Base-by-base conservation (phyloP, 2,329 filamentous ascomycete species). In the Colletotrichum chlorophyti region DNA sequence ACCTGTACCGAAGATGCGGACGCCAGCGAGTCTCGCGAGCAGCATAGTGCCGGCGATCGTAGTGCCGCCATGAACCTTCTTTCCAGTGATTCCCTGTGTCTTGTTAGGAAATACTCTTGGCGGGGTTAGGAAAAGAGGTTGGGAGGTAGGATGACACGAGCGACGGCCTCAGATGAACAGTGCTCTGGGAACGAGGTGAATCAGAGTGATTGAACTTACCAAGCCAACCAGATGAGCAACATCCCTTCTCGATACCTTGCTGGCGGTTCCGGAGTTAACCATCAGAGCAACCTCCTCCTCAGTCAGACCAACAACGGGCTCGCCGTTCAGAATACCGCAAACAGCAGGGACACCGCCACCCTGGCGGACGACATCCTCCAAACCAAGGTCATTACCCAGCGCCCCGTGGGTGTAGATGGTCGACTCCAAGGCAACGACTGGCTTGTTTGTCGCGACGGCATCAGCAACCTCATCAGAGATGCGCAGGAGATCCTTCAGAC, bases 351-450 rank as follows among this genome's bases (percentile, higher is more conserved):
- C 83, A 14, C 83, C 92, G 34, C 95, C 95, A 73, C 93, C 84
- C 35, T 82, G 79, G 41, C 95, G 89, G 46, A 98, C 90, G 35
- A 96, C 82, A 11, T 88, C 86, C 69, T 97, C 91, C 59, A 98
- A 84, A 42, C 89, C 83, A 17, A 85, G 76, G 41, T 83, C 81
- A 29, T 86, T 84, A n/a, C 91, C 91, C 12, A 99, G 80, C 19
- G 90, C 87, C 35, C 93, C 93, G 75, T 99, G 95, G 1, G 95
- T 99, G 74, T 99, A 98, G 66, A 99, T 98, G 5, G 95, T 97
- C 2, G 91, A 93, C 74, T 99, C 95, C 5, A 99, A 82, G 14
- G 94, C 95, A 10, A 99, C 93, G 4, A 99, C 88, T 1, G 95
- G 94, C 67, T 86, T 88, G 54, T 88, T 87, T 11, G 85, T 83